Percentiles rank a stretch among this genome's conserved stretches.
These are phyloP conservation scores for Wickerhamomyces canadensis DNA, from an alignment of 805 yeast species.

Conservation along the genomic window DNA sequence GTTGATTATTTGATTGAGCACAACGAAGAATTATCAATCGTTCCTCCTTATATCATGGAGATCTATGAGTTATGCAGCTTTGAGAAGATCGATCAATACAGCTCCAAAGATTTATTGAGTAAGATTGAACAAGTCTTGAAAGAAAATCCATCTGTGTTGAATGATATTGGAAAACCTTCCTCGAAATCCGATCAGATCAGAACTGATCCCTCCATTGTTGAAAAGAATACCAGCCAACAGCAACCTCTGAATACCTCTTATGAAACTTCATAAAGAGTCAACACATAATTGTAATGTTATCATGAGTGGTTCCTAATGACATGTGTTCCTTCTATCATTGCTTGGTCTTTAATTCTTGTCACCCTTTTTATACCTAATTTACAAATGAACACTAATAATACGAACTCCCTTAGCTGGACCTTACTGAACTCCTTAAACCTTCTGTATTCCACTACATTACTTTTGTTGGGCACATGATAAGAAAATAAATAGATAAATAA, in stretches of 20 bases:
- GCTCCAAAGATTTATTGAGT: slow-evolving; percentile 36
- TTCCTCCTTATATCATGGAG: slow-evolving; percentile 54
- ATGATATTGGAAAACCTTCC: slow-evolving; percentile 1
- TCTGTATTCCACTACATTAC: too few species aligned
- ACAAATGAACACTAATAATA: background rate
- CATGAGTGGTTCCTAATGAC: too few species aligned
- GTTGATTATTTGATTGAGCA: slow-evolving; percentile 76
- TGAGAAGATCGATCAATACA: slow-evolving; percentile 16
- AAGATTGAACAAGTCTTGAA: slow-evolving; percentile 27
- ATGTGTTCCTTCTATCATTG: too few species aligned
- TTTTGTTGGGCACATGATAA: too few species aligned
- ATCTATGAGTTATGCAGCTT: slow-evolving; percentile 18
- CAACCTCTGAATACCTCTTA: slow-evolving; percentile 11
- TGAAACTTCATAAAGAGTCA: too few species aligned
- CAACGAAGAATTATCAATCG: slow-evolving; percentile 71
- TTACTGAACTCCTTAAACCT: too few species aligned
- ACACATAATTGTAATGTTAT: too few species aligned
- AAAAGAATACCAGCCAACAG: slow-evolving; percentile 6
- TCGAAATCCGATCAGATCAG: background rate
- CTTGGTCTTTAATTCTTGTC: background rate
- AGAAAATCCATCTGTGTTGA: slow-evolving; percentile 19
- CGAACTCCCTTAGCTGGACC: too few species aligned
- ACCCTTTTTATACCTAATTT: background rate
- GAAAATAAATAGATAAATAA: background rate
- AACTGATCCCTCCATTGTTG: slow-evolving; percentile 6